These are phyloP conservation scores for Ceratocystis harringtonii DNA, from an alignment of 2,329 filamentous ascomycete species.

Conservation along the genomic window DNA sequence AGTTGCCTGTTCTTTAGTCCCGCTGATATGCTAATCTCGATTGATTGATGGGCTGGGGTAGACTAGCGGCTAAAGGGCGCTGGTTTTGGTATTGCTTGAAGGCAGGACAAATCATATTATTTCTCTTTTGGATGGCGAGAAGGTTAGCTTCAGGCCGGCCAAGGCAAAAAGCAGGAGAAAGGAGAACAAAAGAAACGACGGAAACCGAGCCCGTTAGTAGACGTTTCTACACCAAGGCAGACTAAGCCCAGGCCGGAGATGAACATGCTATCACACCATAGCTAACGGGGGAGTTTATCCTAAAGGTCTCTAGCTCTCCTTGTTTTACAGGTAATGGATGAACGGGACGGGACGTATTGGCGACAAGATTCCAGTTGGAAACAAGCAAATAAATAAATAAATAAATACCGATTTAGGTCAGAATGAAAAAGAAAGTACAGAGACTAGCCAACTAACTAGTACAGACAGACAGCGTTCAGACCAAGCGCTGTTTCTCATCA, in stretches of 20 bases:
- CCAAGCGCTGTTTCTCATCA: not conserved
- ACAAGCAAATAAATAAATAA: not conserved
- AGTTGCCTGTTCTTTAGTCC: not conserved
- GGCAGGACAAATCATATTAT: too few relatives aligned
- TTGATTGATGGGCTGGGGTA: not conserved
- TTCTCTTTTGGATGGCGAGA: not conserved
- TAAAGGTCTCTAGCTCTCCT: not conserved
- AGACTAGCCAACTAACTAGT: not conserved
- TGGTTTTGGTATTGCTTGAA: not conserved
- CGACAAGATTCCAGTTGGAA: not conserved
- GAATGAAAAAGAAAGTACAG: not conserved
- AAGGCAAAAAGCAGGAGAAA: not conserved
- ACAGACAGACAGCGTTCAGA: not conserved
- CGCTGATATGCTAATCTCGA: not conserved
- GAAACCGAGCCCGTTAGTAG: not conserved
- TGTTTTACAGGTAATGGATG: not conserved
- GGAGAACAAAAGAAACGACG: not conserved
- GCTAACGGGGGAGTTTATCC: not conserved
- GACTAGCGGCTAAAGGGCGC: not conserved
- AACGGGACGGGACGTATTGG: conserved; percentile 2
- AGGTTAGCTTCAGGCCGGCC: not conserved
- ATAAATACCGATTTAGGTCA: not conserved
- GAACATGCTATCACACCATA: not conserved
- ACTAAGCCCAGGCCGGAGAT: not conserved
- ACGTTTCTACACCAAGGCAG: not conserved